These are phyloP conservation scores for Gonium pectorale DNA, from an alignment of 139 green algal genomes.

Conservation along the genomic window DNA sequence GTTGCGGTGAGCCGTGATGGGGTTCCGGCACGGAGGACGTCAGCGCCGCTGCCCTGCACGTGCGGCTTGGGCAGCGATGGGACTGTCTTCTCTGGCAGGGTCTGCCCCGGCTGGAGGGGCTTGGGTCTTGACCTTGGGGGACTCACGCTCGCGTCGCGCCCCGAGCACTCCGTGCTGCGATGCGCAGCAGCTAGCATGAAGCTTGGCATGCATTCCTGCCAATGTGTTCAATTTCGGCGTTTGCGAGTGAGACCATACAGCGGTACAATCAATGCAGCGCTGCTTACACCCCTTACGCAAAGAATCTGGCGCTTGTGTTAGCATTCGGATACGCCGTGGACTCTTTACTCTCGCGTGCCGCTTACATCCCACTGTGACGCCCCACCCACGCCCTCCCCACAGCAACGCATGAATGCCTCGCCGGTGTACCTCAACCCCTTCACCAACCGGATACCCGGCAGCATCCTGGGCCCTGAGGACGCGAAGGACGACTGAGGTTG, in stretches of 20 bases:
- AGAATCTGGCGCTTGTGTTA: too few species aligned
- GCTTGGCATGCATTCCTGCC: background rate
- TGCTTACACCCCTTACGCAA: too few species aligned
- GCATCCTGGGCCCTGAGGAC: slow-evolving; percentile 57
- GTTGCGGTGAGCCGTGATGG: slow-evolving; percentile 47
- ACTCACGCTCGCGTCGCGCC: too few species aligned
- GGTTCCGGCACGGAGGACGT: background rate
- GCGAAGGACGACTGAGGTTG: slow-evolving; percentile 9
- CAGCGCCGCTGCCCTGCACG: background rate
- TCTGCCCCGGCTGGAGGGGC: background rate
- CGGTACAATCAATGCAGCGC: too few species aligned
- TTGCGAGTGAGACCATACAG: background rate
- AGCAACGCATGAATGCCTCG: slow-evolving; percentile 59
- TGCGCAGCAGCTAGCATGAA: background rate
- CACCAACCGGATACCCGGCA: slow-evolving; percentile 55
- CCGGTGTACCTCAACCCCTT: slow-evolving; percentile 65
- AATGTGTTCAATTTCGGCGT: background rate
- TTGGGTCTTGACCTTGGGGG: background rate
- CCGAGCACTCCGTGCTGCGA: background rate
- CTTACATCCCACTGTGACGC: background rate
- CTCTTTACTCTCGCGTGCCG: too few species aligned
- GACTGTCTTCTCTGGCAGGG: background rate
- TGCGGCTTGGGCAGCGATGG: background rate
- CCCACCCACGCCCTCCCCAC: background rate
- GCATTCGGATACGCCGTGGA: too few species aligned